Conservation (phyloP, 495 filamentous ascomycete species). For the Annulohypoxylon nitens region DNA sequence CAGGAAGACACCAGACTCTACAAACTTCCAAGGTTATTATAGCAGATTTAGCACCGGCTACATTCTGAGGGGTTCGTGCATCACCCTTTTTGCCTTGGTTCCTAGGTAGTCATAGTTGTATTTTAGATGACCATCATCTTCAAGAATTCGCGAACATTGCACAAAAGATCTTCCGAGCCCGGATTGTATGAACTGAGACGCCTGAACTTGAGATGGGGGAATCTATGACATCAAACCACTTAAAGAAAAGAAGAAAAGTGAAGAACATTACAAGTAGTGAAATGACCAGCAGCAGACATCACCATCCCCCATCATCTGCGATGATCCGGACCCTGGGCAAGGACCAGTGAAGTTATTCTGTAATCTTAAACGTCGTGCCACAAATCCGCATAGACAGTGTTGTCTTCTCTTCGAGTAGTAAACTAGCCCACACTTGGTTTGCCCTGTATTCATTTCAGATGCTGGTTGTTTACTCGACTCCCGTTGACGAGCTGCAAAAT, state of each 20-base stretch:
- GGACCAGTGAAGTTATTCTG: constrained; percentile 44
- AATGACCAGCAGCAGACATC: constrained; percentile 52
- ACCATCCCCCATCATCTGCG: constrained; percentile 48
- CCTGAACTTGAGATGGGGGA: constrained; percentile 53
- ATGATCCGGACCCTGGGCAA: constrained; percentile 42
- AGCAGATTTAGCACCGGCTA: not conserved
- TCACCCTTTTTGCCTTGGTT: not conserved
- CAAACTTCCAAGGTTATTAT: not conserved
- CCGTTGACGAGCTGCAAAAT: constrained; percentile 44
- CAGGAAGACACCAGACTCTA: not conserved
- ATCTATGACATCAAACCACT: constrained; percentile 54
- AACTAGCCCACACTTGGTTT: constrained; percentile 38
- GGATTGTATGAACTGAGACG: constrained; percentile 49
- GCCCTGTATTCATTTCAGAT: constrained; percentile 43
- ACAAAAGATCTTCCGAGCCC: constrained; percentile 24
- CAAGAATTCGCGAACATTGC: constrained; percentile 21
- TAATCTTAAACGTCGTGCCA: constrained; percentile 42
- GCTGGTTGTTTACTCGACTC: constrained; percentile 41
- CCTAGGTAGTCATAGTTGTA: not conserved
- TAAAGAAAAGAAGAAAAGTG: constrained; percentile 47
- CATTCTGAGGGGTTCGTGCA: not conserved
- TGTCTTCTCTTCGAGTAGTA: constrained; percentile 34
- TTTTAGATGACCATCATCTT: not conserved
- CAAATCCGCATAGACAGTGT: constrained; percentile 42
- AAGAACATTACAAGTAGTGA: constrained; percentile 56